These are phyloP conservation scores for Diddensiella transvaalensis DNA, from an alignment of 805 yeast species.

Conservation along the genomic window DNA sequence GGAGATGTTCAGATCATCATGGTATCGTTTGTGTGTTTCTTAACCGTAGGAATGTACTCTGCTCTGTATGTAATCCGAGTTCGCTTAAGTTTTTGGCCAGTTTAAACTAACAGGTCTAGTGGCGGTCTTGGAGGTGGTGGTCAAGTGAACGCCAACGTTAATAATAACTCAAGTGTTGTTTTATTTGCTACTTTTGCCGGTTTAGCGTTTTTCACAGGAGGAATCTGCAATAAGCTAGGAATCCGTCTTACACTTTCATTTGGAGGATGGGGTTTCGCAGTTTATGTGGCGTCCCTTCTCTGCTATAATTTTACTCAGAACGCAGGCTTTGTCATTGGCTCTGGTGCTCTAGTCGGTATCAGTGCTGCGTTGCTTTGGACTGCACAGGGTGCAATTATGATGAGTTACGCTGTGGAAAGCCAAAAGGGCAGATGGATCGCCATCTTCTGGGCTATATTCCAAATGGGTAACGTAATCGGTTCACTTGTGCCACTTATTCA, in stretches of 20 bases:
- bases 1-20: conserved; percentile 43
- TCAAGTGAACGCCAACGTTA: conserved; percentile 28
- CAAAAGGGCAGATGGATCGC: conserved; percentile 52
- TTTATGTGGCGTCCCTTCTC: conserved; percentile 45
- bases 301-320: conserved; percentile 43
- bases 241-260: conserved; percentile 39
- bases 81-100: too few relatives aligned
- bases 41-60: conserved; percentile 53
- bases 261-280: conserved; percentile 46
- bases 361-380: conserved; percentile 58
- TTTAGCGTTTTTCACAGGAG: conserved; percentile 56
- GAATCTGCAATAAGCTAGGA: conserved; percentile 50
- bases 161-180: conserved; percentile 51
- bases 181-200: conserved; percentile 52
- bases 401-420: conserved; percentile 54
- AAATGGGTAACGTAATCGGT: conserved; percentile 61
- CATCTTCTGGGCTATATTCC: conserved; percentile 59
- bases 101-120: too few relatives aligned
- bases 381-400: conserved; percentile 54
- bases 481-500: conserved; percentile 54
- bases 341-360: conserved; percentile 56
- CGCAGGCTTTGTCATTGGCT: conserved; percentile 50
- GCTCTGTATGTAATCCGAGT: conserved; percentile 40
- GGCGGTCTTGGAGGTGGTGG: conserved; percentile 51
- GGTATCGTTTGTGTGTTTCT: conserved; percentile 45